phyloP scores from a whole-genome alignment of 176 grass and related monocot species.

The Zoysia japonica region DNA sequence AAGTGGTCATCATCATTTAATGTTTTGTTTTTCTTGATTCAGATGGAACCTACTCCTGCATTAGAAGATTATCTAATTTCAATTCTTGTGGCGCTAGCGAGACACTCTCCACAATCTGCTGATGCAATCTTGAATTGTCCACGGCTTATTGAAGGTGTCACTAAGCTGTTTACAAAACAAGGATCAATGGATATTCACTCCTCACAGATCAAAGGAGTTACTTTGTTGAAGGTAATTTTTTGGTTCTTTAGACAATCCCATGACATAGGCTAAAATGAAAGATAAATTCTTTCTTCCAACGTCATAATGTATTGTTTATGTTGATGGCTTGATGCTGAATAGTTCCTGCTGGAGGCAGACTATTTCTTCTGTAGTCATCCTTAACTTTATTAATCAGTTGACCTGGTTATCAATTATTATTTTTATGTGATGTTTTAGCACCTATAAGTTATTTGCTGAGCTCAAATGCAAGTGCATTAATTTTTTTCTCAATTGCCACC shows the following conservation, averaged over 20 bases:
- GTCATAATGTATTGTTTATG: background rate
- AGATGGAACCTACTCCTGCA: conserved; percentile 73
- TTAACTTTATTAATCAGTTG: background rate
- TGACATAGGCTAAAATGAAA: conserved; percentile 17
- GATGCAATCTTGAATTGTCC: conserved; percentile 84
- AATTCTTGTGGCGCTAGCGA: conserved; percentile 81
- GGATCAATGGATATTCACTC: conserved; percentile 51
- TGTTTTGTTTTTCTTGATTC: conserved; percentile 45
- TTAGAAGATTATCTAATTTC: conserved; percentile 86
- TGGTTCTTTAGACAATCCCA: conserved; percentile 8
- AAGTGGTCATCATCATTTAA: conserved; percentile 15
- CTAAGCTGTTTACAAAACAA: conserved; percentile 69
- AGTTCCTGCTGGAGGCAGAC: conserved; percentile 1
- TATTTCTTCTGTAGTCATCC: conserved; percentile 16
- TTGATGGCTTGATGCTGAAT: conserved; percentile 16
- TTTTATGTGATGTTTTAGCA: conserved; percentile 1
- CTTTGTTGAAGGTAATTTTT: conserved; percentile 76
- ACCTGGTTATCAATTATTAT: conserved; percentile 8
- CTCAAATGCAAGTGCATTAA: conserved; percentile 29
- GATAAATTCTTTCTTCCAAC: conserved; percentile 7
- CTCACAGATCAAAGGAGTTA: conserved; percentile 66
- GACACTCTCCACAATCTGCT: conserved; percentile 81
- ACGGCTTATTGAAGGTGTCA: conserved; percentile 64
- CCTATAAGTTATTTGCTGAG: conserved; percentile 12
- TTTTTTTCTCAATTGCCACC: background rate